Conservation (phyloP, 345 rosid genomes). For the Luvunga scandens region DNA sequence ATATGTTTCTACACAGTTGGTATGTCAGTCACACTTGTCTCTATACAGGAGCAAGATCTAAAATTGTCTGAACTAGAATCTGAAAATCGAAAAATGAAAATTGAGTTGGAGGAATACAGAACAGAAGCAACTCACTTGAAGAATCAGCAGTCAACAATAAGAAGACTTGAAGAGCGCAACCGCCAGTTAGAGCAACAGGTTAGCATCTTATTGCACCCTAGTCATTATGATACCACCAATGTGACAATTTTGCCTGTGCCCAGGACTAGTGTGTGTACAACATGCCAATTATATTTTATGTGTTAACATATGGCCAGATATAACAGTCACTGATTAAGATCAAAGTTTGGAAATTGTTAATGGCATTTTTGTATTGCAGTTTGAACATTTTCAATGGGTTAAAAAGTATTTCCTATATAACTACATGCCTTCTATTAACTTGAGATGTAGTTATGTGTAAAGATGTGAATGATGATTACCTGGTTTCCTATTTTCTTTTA, state of each 20-base stretch:
- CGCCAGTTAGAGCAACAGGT: slow-evolving; percentile 99
- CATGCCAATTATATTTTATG: neutral
- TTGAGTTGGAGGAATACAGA: slow-evolving; percentile 94
- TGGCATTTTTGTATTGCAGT: neutral
- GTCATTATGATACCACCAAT: neutral
- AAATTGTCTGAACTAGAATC: slow-evolving; percentile 84
- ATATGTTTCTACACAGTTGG: neutral
- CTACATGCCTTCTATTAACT: neutral
- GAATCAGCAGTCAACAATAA: slow-evolving; percentile 98
- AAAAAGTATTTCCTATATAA: slow-evolving; percentile 1
- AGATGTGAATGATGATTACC: slow-evolving; percentile 2
- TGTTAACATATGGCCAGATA: neutral
- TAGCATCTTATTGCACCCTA: slow-evolving; percentile 23
- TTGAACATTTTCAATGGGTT: neutral
- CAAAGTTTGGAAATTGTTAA: neutral
- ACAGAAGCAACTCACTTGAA: slow-evolving; percentile 93
- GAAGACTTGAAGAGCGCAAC: slow-evolving; percentile 96
- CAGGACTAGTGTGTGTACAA: neutral
- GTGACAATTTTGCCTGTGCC: neutral
- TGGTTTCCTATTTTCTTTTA: slow-evolving; percentile 24
- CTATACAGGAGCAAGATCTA: slow-evolving; percentile 85
- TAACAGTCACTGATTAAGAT: neutral
- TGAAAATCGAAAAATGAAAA: slow-evolving; percentile 94
- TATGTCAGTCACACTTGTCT: neutral
- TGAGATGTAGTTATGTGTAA: neutral